Evolutionary conservation across 352 stramenopile species (phyloP).

Genomic region (Blastocystis sp.): DNA sequence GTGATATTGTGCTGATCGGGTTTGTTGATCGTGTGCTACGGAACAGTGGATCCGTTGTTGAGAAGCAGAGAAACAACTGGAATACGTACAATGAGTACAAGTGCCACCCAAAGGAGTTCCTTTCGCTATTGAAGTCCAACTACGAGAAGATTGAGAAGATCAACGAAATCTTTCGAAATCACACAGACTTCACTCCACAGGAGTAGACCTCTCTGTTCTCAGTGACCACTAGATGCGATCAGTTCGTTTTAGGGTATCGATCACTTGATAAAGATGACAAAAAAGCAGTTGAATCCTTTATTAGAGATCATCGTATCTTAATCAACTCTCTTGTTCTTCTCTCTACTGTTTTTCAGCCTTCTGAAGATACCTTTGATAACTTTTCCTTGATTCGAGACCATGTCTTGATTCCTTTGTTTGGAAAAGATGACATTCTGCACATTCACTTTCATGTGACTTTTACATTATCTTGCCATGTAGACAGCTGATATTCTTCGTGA

Average conservation of each 20-base stretch:
- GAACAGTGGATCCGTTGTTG: neutral
- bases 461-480: neutral
- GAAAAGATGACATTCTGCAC: neutral
- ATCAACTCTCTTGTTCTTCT: constrained; percentile 25
- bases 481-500: constrained; percentile 1
- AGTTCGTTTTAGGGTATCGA: neutral
- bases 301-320: neutral
- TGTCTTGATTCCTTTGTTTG: constrained; percentile 6
- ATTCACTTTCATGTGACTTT: neutral
- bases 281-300: neutral
- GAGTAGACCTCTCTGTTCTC: neutral
- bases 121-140: constrained; percentile 8
- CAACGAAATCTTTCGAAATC: constrained; percentile 36
- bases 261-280: neutral
- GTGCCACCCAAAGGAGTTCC: constrained; percentile 26
- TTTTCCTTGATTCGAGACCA: constrained; percentile 34
- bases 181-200: neutral
- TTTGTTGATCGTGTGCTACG: neutral
- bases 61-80: constrained; percentile 41
- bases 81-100: constrained; percentile 35
- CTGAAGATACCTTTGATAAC: neutral
- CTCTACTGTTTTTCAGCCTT: neutral
- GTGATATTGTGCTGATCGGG: constrained; percentile 14
- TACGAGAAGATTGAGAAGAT: neutral
- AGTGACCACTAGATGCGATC: constrained; percentile 14